Evolutionary conservation across 495 filamentous ascomycete species (phyloP).

Genomic region (Aspergillus ellipticus): DNA sequence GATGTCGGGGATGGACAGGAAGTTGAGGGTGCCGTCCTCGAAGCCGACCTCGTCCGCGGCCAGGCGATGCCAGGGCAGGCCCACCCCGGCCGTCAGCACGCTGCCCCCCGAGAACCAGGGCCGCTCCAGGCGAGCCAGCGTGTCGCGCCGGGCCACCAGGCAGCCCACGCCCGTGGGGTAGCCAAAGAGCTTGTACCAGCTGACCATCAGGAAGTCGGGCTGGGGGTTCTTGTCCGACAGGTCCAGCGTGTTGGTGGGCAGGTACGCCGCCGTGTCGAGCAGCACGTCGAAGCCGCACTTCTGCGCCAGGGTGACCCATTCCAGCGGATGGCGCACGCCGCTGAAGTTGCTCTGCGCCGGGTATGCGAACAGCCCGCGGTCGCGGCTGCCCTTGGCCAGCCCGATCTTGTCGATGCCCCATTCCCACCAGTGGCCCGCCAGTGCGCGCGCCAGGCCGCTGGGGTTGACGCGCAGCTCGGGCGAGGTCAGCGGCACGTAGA

Average conservation of each 20-base stretch:
- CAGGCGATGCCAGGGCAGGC: background rate
- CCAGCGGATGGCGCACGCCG: slow-evolving; percentile 6
- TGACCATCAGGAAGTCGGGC: slow-evolving; percentile 7
- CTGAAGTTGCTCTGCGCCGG: slow-evolving; percentile 13
- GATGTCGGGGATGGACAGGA: slow-evolving; percentile 9
- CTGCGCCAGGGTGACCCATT: slow-evolving; percentile 8
- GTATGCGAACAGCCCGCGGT: slow-evolving; percentile 9
- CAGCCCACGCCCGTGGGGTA: slow-evolving; percentile 8
- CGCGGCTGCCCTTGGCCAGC: background rate
- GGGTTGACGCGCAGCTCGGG: slow-evolving; percentile 7
- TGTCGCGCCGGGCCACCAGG: slow-evolving; percentile 6
- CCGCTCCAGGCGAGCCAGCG: slow-evolving; percentile 2
- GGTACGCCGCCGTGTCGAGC: slow-evolving; percentile 9
- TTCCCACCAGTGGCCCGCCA: background rate
- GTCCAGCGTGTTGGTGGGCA: slow-evolving; percentile 3
- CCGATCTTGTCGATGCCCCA: background rate
- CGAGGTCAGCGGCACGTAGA: slow-evolving; percentile 4
- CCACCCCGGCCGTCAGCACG: background rate
- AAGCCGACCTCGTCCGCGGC: background rate
- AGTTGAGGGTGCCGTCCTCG: slow-evolving; percentile 10
- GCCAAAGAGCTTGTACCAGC: slow-evolving; percentile 12
- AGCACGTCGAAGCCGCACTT: slow-evolving; percentile 7
- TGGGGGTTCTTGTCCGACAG: background rate
- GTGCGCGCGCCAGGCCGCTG: background rate
- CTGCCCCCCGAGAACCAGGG: slow-evolving; percentile 10